Evolutionary conservation across 306 rosid genomes (phyloP).

Genomic region (Cicer pinnatifidum): DNA sequence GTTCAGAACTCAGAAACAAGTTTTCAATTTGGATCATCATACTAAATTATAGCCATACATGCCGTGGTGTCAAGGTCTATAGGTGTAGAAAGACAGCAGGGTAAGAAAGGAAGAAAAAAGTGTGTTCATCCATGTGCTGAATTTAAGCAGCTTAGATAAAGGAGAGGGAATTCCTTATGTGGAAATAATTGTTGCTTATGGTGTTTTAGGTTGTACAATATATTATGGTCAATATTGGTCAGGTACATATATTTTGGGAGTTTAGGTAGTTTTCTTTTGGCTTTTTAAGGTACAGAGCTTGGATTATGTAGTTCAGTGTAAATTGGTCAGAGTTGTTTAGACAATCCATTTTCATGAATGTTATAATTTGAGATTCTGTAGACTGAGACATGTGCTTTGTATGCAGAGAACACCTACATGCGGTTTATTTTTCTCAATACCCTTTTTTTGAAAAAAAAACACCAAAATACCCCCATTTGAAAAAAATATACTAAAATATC

Average conservation of each 20-base stretch:
- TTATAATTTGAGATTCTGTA: neutral
- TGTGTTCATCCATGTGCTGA: neutral
- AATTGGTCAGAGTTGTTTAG: constrained; percentile 33
- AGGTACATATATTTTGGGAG: constrained; percentile 48
- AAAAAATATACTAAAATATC: too few relatives aligned
- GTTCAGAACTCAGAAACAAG: constrained; percentile 28
- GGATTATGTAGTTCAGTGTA: constrained; percentile 34
- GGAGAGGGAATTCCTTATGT: constrained; percentile 16
- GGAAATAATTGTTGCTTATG: constrained; percentile 36
- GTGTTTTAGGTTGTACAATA: constrained; percentile 25
- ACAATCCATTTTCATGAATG: constrained; percentile 17
- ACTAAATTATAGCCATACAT: constrained; percentile 24
- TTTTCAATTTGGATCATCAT: constrained; percentile 35
- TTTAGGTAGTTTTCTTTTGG: constrained; percentile 22
- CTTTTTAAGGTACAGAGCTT: neutral
- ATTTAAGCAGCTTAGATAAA: too few relatives aligned
- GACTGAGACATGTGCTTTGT: neutral
- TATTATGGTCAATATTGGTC: constrained; percentile 39
- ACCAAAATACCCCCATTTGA: too few relatives aligned
- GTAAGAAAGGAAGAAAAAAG: constrained; percentile 18
- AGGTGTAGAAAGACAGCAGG: constrained; percentile 36
- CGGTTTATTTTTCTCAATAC: too few relatives aligned
- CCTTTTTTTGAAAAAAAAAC: too few relatives aligned
- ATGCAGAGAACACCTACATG: neutral
- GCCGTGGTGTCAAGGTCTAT: constrained; percentile 46